Conservation (phyloP, 306 rosid genomes). For the Vigna hirtella region DNA sequence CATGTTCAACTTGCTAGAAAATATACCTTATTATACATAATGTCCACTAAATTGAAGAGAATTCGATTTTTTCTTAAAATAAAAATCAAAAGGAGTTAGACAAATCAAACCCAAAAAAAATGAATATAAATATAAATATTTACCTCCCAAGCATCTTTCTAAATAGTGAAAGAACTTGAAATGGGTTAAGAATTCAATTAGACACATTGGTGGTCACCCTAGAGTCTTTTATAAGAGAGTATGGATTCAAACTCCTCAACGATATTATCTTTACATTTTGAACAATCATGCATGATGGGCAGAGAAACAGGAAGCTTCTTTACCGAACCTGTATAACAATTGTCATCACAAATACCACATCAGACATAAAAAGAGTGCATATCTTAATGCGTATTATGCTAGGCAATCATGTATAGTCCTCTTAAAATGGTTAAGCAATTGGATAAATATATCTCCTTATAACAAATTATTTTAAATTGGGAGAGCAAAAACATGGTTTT, state of each 20-base stretch:
- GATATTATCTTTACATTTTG: constrained; percentile 57
- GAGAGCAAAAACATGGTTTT: too few relatives aligned
- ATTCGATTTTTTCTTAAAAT: background rate
- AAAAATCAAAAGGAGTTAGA: background rate
- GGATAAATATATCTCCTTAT: too few relatives aligned
- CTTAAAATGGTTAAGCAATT: too few relatives aligned
- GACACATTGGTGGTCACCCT: constrained; percentile 45
- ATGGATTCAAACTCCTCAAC: constrained; percentile 64
- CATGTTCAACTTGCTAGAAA: constrained; percentile 37
- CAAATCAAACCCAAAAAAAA: constrained; percentile 41
- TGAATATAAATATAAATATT: constrained; percentile 25
- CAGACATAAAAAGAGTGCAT: constrained; percentile 10
- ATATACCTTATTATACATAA: constrained; percentile 32
- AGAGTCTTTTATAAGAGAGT: constrained; percentile 59
- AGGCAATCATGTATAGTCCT: background rate
- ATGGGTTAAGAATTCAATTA: constrained; percentile 60
- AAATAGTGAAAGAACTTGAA: constrained; percentile 63
- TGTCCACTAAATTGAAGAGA: constrained; percentile 9
- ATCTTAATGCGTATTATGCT: constrained; percentile 31
- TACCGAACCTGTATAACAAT: constrained; percentile 59
- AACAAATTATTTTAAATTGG: too few relatives aligned
- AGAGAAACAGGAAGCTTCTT: constrained; percentile 59
- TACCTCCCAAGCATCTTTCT: constrained; percentile 81
- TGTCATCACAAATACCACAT: constrained; percentile 42
- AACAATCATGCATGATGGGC: constrained; percentile 65